phyloP scores from a whole-genome alignment of 441 rosid genomes.

The Jatropha podagrica region DNA sequence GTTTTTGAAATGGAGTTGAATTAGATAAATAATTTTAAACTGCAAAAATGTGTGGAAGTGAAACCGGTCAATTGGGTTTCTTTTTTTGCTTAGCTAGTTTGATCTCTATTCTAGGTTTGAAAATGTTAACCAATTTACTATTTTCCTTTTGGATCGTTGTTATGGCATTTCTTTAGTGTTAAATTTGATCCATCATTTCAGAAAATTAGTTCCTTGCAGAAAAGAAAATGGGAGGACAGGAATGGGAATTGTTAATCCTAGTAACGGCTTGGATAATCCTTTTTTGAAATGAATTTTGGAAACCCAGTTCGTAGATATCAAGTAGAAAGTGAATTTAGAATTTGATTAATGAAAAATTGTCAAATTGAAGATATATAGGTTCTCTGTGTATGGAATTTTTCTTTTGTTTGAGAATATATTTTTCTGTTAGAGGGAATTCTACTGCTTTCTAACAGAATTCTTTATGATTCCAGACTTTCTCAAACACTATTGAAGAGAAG shows the following conservation, averaged over 20 bases:
- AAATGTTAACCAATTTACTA: background rate
- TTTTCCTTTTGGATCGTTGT: background rate
- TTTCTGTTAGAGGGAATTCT: constrained; percentile 15
- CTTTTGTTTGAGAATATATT: background rate
- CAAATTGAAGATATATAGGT: background rate
- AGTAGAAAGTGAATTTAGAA: background rate
- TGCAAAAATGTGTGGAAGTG: background rate
- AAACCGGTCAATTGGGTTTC: background rate
- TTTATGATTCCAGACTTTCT: constrained; percentile 53
- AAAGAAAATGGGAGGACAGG: background rate
- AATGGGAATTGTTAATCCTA: background rate
- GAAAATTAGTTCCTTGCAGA: background rate
- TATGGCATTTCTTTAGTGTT: background rate
- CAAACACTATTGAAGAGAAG: constrained; percentile 86
- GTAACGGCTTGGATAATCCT: background rate
- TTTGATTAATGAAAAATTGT: background rate
- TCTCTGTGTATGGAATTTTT: background rate
- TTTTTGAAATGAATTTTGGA: background rate
- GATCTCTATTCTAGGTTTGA: background rate
- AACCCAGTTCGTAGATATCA: background rate
- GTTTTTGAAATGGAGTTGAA: constrained; percentile 12
- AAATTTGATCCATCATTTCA: background rate
- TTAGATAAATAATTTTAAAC: background rate
- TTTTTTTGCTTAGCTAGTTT: background rate
- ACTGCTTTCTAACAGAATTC: constrained; percentile 14